Percentiles rank a stretch among this genome's conserved stretches.
These are phyloP conservation scores for Adenanthera pavonina DNA, from an alignment of 306 rosid species.

Conservation along the genomic window DNA sequence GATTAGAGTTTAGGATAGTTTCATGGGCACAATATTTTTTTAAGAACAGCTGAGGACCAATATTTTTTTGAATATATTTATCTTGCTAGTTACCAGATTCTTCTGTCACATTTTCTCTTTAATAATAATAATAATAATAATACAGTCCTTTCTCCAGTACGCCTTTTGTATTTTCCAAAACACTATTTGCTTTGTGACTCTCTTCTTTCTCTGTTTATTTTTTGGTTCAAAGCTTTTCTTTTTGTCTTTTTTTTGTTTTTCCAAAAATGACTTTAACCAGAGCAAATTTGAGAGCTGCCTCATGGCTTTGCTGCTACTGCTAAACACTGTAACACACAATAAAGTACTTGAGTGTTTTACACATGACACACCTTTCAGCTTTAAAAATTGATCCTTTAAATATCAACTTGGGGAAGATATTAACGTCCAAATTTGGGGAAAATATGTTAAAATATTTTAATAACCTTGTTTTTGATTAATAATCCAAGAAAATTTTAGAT, in stretches of 20 bases:
- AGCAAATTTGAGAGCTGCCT: neutral
- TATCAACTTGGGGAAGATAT: too few relatives aligned
- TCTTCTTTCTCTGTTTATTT: neutral
- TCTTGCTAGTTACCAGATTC: too few relatives aligned
- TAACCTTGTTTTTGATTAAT: too few relatives aligned
- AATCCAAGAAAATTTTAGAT: too few relatives aligned
- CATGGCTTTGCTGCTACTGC: neutral
- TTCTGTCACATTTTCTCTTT: too few relatives aligned
- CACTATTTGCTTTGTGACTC: neutral
- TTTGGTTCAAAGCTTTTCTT: neutral
- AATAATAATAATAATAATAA: neutral
- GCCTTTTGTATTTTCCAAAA: constrained; percentile 8
- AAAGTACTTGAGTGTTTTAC: neutral
- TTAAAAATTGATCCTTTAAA: neutral
- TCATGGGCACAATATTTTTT: too few relatives aligned
- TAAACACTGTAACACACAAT: neutral
- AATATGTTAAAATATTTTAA: too few relatives aligned
- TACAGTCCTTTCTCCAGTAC: neutral
- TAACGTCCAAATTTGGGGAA: too few relatives aligned
- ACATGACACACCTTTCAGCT: neutral
- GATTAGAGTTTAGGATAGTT: too few relatives aligned
- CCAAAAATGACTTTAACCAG: neutral
- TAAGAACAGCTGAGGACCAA: too few relatives aligned
- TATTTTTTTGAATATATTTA: too few relatives aligned
- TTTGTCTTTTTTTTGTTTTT: neutral